These are phyloP conservation scores for Schizonepeta tenuifolia DNA, from an alignment of 257 asterid species.

Conservation along the genomic window DNA sequence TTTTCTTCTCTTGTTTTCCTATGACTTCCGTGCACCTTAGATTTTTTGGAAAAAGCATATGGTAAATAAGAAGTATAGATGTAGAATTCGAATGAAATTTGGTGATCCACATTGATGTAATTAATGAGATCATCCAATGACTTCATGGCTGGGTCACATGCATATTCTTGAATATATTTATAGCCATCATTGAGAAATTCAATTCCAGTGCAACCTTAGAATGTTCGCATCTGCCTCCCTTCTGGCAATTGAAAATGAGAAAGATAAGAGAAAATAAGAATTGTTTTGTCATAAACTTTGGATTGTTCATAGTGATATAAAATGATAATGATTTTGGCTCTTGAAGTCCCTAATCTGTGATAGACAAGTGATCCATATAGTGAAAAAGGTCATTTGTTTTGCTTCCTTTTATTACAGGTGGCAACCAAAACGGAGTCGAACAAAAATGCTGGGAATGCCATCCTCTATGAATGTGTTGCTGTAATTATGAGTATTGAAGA, in stretches of 20 bases:
- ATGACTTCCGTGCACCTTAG: too few relatives aligned
- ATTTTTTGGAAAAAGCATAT: too few relatives aligned
- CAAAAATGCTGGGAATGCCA: constrained; percentile 93
- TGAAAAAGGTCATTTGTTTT: constrained; percentile 25
- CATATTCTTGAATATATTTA: not conserved
- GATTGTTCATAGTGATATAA: not conserved
- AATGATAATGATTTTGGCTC: constrained; percentile 14
- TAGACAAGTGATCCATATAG: not conserved
- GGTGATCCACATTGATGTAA: too few relatives aligned
- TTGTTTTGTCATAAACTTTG: constrained; percentile 10
- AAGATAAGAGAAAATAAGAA: not conserved
- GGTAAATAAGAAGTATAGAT: too few relatives aligned
- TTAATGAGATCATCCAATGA: too few relatives aligned
- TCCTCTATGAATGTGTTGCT: constrained; percentile 90
- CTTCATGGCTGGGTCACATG: too few relatives aligned
- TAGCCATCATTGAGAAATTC: constrained; percentile 2
- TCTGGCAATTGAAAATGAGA: constrained; percentile 4
- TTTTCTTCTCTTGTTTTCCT: too few relatives aligned
- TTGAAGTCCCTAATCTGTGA: constrained; percentile 14
- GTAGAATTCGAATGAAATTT: too few relatives aligned
- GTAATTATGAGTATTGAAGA: constrained; percentile 90
- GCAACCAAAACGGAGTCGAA: constrained; percentile 94
- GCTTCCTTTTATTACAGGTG: constrained; percentile 56
- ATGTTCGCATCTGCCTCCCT: not conserved
- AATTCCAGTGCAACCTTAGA: constrained; percentile 4